phyloP scores from a whole-genome alignment of 2,329 filamentous ascomycete species.

The Purpureocillium lavendulum region DNA sequence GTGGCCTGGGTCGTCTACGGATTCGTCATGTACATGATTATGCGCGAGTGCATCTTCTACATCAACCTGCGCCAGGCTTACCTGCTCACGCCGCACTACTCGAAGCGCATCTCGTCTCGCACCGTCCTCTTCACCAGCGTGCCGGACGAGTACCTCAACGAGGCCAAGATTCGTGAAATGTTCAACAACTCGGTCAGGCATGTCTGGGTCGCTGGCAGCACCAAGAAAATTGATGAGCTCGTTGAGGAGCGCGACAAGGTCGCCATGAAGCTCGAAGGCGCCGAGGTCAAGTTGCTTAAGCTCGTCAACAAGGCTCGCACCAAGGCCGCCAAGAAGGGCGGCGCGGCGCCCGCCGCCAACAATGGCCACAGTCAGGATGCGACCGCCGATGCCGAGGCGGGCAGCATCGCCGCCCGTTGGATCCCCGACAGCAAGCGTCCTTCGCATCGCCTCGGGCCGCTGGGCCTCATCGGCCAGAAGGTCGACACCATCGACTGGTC shows the following conservation, averaged over 20 bases:
- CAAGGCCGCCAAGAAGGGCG: slow-evolving; percentile 25
- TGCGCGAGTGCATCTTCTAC: slow-evolving; percentile 85
- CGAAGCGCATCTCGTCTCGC: slow-evolving; percentile 76
- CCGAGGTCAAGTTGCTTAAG: slow-evolving; percentile 74
- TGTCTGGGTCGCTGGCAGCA: slow-evolving; percentile 75
- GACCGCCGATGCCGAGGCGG: slow-evolving; percentile 55
- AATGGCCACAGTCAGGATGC: slow-evolving; percentile 12
- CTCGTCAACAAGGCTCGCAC: slow-evolving; percentile 33
- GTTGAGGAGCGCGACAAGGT: slow-evolving; percentile 68
- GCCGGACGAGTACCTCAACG: slow-evolving; percentile 66
- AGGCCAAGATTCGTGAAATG: slow-evolving; percentile 62
- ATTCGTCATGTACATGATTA: slow-evolving; percentile 85
- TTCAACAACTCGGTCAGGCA: slow-evolving; percentile 74
- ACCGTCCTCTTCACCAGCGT: slow-evolving; percentile 92
- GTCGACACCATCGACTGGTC: slow-evolving; percentile 87
- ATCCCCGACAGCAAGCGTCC: slow-evolving; percentile 60
- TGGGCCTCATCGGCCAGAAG: slow-evolving; percentile 54
- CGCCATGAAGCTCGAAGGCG: slow-evolving; percentile 71
- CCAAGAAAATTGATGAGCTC: slow-evolving; percentile 64
- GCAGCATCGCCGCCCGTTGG: slow-evolving; percentile 56
- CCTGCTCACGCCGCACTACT: slow-evolving; percentile 74
- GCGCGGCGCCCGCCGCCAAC: not conserved
- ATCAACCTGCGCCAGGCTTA: slow-evolving; percentile 93
- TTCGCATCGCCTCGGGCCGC: slow-evolving; percentile 54
- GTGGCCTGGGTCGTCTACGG: slow-evolving; percentile 77